Evolutionary conservation across 306 rosid genomes (phyloP), one percentile per base, ranked within the genome.

Genomic region (Cucumis cinereus): DNA sequence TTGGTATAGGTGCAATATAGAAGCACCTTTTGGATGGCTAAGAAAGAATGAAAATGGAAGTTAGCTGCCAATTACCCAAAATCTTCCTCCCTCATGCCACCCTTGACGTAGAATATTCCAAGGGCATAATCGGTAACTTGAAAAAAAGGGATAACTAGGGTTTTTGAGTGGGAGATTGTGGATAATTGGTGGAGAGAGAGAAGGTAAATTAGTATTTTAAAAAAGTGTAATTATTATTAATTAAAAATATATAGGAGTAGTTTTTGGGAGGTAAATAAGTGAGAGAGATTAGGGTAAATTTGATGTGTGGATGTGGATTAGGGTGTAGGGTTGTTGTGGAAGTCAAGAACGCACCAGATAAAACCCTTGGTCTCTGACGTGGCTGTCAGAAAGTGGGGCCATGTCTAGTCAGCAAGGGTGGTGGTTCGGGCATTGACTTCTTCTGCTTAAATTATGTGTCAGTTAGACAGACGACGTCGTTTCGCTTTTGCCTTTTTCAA

Each of bases 391-490:
- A 68, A 63, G 49, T 62, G 75, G 87, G 82, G 78, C 79, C 89
- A 77, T 50, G 80, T 82, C 81, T 59, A 47, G 82, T 77, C 26
- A 70, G 78, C 78, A 77, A 86, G 97, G 91, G 93, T 84, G 88
- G 88, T 91, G 97, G 97, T 94, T 94, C 98, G 98, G 98, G 98
- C 83, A 91, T 94, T 94, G 97, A 94, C 97, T 94, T 90, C 87
- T 91, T 90, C 87, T 91, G 85, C 91, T 88, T 88, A 79, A 79
- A 82, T 84, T 74, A 35, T 24, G 53, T 71, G 53, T 56, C 67
- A 55, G 68, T 74, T 14, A 38, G 67, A 74, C 22, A 56, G 78
- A 74, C 55, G 59, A 0, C 40, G 41, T 26, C 59, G 66, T 57
- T 30, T 56, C 22, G 4, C 20, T 79, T 30, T 30, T 45, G 17